Base-by-base conservation (phyloP, 208 protist genomes). In the Acanthamoeba triangularis region DNA sequence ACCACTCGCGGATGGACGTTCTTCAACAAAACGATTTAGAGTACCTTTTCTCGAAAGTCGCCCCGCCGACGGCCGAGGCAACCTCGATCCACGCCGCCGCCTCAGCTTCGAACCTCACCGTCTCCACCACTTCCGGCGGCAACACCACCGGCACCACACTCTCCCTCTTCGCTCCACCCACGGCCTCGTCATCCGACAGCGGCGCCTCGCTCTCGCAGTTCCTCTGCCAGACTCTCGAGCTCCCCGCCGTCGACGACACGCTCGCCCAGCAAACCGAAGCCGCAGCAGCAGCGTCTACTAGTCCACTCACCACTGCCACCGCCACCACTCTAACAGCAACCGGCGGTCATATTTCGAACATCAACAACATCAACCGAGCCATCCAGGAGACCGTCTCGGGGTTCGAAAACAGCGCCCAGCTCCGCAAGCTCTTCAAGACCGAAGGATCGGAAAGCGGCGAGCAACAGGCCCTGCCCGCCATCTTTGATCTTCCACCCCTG, bases 371-470 rank as follows among this genome's bases (percentile, higher is more conserved):
- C 33, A 78, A 78, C 69, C 69, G 33, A 25, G 69, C 69, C 35
- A 44, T 78, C 33, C 69, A 78, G 14, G 69, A 78, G 69, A 78
- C 69, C 69, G 69, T 78, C 33, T 35, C 69, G 35, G 69, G 69
- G 18, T 78, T 78, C 33, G 69, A 78, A 30, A 78, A 67, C 61
- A 67, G 61, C 61, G 61, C 61, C n/a, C 61, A 67, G 28, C 61
- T 67, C 14, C 61, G 25, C 69, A 78, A 78, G 69, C 37, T 78
- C 33, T 78, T 78, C 69, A 78, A 78, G 69, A 78, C 69, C 69
- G 69, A 78, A 47, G 69, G 61, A 67, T 23, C 16, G 14, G 61
- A 67, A 20, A 67, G 61, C 61, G 61, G 61, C 61, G 69, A 78
- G 18, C 69, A 47, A 14, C 69, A 18, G 35, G n/a, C 65, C 25